Evolutionary conservation across 352 stramenopile genomes (phyloP).

Genomic region (Phytophthora tubulina): DNA sequence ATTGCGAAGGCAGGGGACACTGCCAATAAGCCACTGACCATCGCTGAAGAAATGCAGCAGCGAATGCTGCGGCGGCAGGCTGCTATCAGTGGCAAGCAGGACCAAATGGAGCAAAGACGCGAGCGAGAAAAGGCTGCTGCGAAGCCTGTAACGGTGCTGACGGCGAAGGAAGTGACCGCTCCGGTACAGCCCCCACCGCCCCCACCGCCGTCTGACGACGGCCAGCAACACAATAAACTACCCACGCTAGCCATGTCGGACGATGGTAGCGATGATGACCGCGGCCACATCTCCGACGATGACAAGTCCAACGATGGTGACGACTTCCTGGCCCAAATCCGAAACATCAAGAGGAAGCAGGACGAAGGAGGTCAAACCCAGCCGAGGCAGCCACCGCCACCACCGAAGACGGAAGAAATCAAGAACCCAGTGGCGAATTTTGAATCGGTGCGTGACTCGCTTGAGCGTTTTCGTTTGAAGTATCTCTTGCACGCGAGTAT

Average conservation of each 20-base stretch:
- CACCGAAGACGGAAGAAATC: slow-evolving; percentile 60
- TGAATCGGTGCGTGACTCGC: slow-evolving; percentile 49
- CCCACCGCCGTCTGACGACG: slow-evolving; percentile 59
- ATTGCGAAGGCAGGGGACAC: slow-evolving; percentile 46
- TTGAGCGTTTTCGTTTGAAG: neutral
- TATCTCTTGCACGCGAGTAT: slow-evolving; percentile 1
- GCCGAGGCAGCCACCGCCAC: slow-evolving; percentile 35
- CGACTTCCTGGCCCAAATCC: slow-evolving; percentile 83
- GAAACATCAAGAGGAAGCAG: slow-evolving; percentile 87
- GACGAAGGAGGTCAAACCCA: slow-evolving; percentile 48
- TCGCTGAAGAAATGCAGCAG: slow-evolving; percentile 86
- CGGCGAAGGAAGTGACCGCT: slow-evolving; percentile 77
- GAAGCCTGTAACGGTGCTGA: slow-evolving; percentile 82
- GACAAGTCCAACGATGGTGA: slow-evolving; percentile 84
- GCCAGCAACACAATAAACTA: slow-evolving; percentile 57
- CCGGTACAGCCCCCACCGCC: slow-evolving; percentile 52
- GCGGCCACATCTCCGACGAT: slow-evolving; percentile 48
- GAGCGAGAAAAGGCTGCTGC: slow-evolving; percentile 71
- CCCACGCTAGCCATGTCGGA: slow-evolving; percentile 87
- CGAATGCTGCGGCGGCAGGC: slow-evolving; percentile 80
- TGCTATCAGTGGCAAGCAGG: slow-evolving; percentile 86
- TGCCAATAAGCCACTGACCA: slow-evolving; percentile 67
- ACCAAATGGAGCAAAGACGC: slow-evolving; percentile 82
- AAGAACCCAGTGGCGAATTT: slow-evolving; percentile 74
- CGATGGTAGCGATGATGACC: slow-evolving; percentile 69